A percentile compares a stretch with the other conserved stretches of the same genome.
Conservation (phyloP, 1,139 yeast genomes). For the Pichia sp. region DNA sequence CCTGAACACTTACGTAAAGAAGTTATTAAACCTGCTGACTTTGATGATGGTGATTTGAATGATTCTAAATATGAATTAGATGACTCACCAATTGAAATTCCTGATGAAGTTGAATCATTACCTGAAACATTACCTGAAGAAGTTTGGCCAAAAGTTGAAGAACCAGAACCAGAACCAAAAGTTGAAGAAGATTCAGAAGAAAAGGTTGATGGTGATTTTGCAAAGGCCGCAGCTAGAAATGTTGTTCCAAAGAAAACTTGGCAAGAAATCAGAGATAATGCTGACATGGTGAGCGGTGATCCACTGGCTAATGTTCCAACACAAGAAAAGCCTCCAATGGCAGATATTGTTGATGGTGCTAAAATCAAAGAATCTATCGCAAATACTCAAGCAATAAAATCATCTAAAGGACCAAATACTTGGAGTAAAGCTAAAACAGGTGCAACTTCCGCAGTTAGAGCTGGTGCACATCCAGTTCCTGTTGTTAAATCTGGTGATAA, state of each 20-base stretch:
- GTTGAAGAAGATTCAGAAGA: slow-evolving; percentile 1
- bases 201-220: slow-evolving; percentile 22
- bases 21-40: slow-evolving; percentile 32
- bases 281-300: slow-evolving; percentile 17
- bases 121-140: slow-evolving; percentile 23
- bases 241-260: slow-evolving; percentile 22
- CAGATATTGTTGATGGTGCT: slow-evolving; percentile 14
- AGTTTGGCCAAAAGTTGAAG: slow-evolving; percentile 24
- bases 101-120: slow-evolving; percentile 23
- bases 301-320: slow-evolving; percentile 22
- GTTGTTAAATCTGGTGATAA: slow-evolving; percentile 8
- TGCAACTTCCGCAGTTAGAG: not conserved
- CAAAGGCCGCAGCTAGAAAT: slow-evolving; percentile 10
- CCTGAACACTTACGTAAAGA: slow-evolving; percentile 48
- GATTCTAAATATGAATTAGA: slow-evolving; percentile 25
- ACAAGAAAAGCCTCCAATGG: slow-evolving; percentile 26
- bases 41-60: slow-evolving; percentile 27
- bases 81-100: slow-evolving; percentile 27
- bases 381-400: not conserved
- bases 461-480: slow-evolving; percentile 6
- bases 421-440: not conserved
- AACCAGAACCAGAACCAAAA: slow-evolving; percentile 24
- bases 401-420: not conserved
- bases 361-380: slow-evolving; percentile 1
- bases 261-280: slow-evolving; percentile 19